Conservation (phyloP, 768 basidiomycete genomes). For the Leccinum disarticulatum region DNA sequence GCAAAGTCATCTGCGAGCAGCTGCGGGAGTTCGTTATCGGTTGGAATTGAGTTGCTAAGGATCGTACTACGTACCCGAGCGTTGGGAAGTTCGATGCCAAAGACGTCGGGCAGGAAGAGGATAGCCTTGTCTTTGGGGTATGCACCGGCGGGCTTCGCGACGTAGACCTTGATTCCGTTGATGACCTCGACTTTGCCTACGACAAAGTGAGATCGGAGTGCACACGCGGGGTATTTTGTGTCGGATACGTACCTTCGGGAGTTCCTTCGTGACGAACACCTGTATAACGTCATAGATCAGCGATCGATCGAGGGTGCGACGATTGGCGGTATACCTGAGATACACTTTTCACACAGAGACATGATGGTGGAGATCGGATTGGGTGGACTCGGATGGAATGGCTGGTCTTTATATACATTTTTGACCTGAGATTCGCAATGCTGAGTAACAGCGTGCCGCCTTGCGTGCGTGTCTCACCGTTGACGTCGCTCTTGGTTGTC, state of each 20-base stretch:
- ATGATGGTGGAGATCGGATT: conserved; percentile 27
- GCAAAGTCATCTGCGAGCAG: conserved; percentile 31
- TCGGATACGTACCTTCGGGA: conserved; percentile 39
- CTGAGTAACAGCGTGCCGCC: not conserved
- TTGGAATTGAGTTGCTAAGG: not conserved
- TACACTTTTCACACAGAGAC: conserved; percentile 57
- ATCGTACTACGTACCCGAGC: conserved; percentile 5
- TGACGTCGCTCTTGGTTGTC: too few species aligned
- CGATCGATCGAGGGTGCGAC: not conserved
- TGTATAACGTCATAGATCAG: conserved; percentile 1
- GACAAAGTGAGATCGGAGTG: not conserved
- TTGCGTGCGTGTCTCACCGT: too few species aligned
- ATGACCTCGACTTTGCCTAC: conserved; percentile 35
- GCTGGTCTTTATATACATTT: not conserved
- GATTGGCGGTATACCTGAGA: conserved; percentile 42
- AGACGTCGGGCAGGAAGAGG: conserved; percentile 54
- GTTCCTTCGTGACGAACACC: conserved; percentile 54
- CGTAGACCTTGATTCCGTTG: conserved; percentile 49
- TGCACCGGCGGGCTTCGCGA: conserved; percentile 50
- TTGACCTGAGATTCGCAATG: not conserved
- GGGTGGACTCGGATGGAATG: not conserved
- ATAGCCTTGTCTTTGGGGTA: conserved; percentile 57
- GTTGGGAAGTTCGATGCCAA: conserved; percentile 40
- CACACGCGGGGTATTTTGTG: not conserved
- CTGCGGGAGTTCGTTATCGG: conserved; percentile 22